Base-by-base conservation (phyloP, 371 early-diverging fungal species). In the Syncephalastrum sp. region DNA sequence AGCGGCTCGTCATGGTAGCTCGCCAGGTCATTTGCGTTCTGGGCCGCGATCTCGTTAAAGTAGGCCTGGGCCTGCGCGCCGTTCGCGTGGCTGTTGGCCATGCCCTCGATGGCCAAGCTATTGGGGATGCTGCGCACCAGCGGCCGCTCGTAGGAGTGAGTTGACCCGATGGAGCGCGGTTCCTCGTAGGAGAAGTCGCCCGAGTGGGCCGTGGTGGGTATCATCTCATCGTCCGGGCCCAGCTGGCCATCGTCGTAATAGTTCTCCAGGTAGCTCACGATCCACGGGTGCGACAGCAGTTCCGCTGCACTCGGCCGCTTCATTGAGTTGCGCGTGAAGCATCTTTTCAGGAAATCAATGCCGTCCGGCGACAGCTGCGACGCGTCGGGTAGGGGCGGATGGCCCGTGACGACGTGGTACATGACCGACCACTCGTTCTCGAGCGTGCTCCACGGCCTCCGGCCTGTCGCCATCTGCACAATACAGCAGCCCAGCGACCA, bases 401-500 rank as follows among this genome's bases (percentile, higher is more conserved):
- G 88, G 0, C 86, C 86, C 0, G 86, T 83, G 0, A 85, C 91
- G 2, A 90, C 89, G 57, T 90, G 89, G 60, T 87, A 91, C 90
- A 91, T 93, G 43, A 95, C 87, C 0, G 96, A 93, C 94, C 94
- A 95, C 64, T 94, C 92, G 62, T 95, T 95, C 57, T 95, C 96
- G 29, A 95, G 60, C 47, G 91, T 86, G 15, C 88, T 81, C 94
- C 94, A 99, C 7, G 99, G 98, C 56, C 94, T 89, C 19, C 84
- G 77, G 8, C 99, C 98, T 0, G 91, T 92, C 0, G 92, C 79
- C 96, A 99, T 96, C 69, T 97, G 97, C 29, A 93, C 87, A 41
- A 99, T 83, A 63, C 95, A 92, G 64, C 98, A 93, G 16, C 96
- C 99, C 21, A 96, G 66, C 4, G 94, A 87, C 95, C 97, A 98